Evolutionary conservation across 305 asterid genomes (phyloP), one percentile per base, ranked within the genome.

Genomic region (Fraxinus greggii): DNA sequence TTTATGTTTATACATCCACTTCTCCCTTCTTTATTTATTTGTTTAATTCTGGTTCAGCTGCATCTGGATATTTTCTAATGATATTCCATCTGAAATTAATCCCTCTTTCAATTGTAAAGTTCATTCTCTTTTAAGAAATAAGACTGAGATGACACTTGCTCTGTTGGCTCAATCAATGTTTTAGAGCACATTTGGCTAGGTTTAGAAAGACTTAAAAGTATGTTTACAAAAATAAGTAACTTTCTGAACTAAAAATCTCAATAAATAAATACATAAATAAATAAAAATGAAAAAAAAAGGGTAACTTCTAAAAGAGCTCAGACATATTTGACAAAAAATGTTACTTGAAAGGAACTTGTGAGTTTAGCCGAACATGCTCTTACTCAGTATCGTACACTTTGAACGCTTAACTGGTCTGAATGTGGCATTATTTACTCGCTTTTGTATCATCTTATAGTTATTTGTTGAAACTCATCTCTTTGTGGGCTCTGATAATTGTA

Each of bases 401-500:
- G 7, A 65, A 5, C 21, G 38, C 67, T 42, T 4, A 76, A 76
- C 19, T n/a, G 32, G 32, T 28, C 17, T 24, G 36, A 76, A n/a
- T 21, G 33, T 75, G 24, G 67, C 5, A 10, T 3, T 76, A 36
- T 54, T 76, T 32, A 40, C 85, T 24, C 17, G 3, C 78, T 23
- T 61, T 45, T 36, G 29, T 29, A 24, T 54, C 59, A 69, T 84
- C 31, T 31, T 63, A 7, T 80, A 73, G 77, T 77, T 65, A 17
- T 72, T 21, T 63, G 17, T 82, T 82, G 63, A 24, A 45, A 19
- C 35, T 31, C 13, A 73, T 67, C 78, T 70, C 76, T 76, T 77
- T 59, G 74, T 82, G 72, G 80, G 69, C 73, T 78, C 79, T 87
- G 80, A 75, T 79, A 35, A 21, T 56, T 81, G 79, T 80, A 38